Base-by-base conservation (phyloP, 306 rosid genomes). In the Casuarina glauca region DNA sequence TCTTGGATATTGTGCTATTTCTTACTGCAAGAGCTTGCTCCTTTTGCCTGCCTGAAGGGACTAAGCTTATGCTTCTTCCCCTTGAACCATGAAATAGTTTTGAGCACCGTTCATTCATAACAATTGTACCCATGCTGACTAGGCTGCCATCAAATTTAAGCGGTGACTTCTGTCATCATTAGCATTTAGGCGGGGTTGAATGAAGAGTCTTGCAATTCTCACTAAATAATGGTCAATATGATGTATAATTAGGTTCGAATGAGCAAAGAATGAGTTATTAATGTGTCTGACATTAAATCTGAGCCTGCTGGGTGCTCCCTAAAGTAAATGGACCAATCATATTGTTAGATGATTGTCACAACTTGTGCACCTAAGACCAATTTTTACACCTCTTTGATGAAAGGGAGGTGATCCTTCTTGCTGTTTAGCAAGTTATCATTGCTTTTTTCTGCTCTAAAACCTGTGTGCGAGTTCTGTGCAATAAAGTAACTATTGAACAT, bases 21-120 rank as follows among this genome's bases (percentile, higher is more conserved):
- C 55, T 55, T 36, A 36, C 44, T 36, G n/a, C 12, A 45, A 78
- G 55, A 50, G 41, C 10, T 11, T 42, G 52, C 46, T 17, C 5
- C 49, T 52, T 0, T 73, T 54, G 15, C 15, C 49, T 35, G 4
- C 46, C 9, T 11, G 12, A 15, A 3, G 38, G 42, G 35, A 70
- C 71, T 15, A 42, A 41, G 32, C 2, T 42, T 67, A 42, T 16
- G 8, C 50, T 67, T 43, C 51, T 67, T 2, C 58, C 43, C 26
- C 2, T 41, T 26, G 11, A 32, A 26, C 69, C 42, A 54, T 57
- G 36, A 16, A 35, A 44, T 69, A 39, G 60, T 72, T 51, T 52
- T 66, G 71, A 42, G 71, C 36, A 66, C 42, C 12, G 32, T 61
- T 61, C 50, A 66, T 66, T 66, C 11, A 41, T 17, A 66, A n/a